phyloP scores from a whole-genome alignment of 768 basidiomycete species.

The Auriculariales sp. region DNA sequence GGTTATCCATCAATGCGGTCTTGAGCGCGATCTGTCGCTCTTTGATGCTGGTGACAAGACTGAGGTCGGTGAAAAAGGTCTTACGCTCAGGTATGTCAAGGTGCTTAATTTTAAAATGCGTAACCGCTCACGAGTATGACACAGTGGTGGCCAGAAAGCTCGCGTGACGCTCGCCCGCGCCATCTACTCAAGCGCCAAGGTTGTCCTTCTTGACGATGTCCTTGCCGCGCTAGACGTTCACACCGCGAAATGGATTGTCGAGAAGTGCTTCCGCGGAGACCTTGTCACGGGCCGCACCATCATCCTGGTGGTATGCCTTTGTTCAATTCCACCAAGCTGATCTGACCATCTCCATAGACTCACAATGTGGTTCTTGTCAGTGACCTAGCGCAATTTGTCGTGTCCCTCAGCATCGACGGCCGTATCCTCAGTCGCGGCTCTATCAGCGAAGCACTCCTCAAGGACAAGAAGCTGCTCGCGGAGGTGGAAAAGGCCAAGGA shows the following conservation, averaged over 20 bases:
- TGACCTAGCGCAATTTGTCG: conserved; percentile 40
- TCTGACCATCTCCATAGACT: conserved; percentile 17
- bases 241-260: conserved; percentile 35
- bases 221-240: conserved; percentile 47
- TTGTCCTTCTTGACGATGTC: conserved; percentile 56
- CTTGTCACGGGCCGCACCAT: conserved; percentile 28
- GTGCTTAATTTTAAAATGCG: not conserved
- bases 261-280: conserved; percentile 29
- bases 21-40: conserved; percentile 30
- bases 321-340: not conserved
- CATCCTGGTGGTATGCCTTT: conserved; percentile 20
- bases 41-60: conserved; percentile 50
- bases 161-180: conserved; percentile 42
- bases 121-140: too few relatives aligned
- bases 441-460: conserved; percentile 29
- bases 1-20: conserved; percentile 23
- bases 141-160: conserved; percentile 26
- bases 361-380: conserved; percentile 39
- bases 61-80: conserved; percentile 59
- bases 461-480: conserved; percentile 20
- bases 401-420: conserved; percentile 41
- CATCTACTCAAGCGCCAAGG: conserved; percentile 43
- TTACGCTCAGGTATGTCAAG: conserved; percentile 28
- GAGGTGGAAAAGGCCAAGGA: conserved; percentile 13
- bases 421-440: conserved; percentile 33